phyloP scores from a whole-genome alignment of 495 filamentous ascomycete genomes.

The Tuber borchii region DNA sequence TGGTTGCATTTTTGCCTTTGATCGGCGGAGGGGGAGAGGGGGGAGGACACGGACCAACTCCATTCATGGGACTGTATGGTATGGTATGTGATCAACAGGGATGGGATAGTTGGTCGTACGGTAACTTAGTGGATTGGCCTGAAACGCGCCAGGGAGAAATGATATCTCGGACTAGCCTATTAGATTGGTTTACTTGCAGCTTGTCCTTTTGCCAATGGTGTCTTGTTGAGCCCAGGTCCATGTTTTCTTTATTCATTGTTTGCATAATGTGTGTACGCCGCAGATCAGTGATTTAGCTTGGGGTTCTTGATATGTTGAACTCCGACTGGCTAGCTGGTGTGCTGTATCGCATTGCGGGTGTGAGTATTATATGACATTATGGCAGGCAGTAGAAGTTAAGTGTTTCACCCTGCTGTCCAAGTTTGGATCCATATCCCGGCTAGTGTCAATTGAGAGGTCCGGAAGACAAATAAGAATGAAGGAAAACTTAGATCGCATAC shows the following conservation, averaged over 20 bases:
- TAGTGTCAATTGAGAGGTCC: background rate
- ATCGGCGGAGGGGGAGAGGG: background rate
- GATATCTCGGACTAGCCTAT: background rate
- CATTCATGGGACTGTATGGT: too few species aligned
- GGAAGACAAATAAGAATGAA: background rate
- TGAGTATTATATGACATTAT: background rate
- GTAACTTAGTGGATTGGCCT: background rate
- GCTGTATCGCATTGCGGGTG: background rate
- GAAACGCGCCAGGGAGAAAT: background rate
- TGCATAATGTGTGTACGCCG: background rate
- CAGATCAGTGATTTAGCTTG: background rate
- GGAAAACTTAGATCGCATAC: background rate
- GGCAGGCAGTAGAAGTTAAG: background rate
- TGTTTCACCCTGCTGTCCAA: background rate
- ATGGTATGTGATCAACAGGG: background rate
- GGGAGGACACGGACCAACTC: too few species aligned
- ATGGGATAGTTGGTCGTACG: background rate
- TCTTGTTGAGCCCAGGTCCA: background rate
- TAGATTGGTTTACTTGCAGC: background rate
- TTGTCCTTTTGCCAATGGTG: background rate
- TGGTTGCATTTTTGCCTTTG: background rate
- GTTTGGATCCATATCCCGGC: background rate
- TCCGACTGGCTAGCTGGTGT: background rate
- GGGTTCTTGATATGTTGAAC: background rate
- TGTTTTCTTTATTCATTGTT: background rate